A percentile compares a stretch with the other conserved stretches of the same genome.
These are phyloP conservation scores for Aspergillus diversus DNA, from an alignment of 495 filamentous ascomycete species.

Conservation along the genomic window DNA sequence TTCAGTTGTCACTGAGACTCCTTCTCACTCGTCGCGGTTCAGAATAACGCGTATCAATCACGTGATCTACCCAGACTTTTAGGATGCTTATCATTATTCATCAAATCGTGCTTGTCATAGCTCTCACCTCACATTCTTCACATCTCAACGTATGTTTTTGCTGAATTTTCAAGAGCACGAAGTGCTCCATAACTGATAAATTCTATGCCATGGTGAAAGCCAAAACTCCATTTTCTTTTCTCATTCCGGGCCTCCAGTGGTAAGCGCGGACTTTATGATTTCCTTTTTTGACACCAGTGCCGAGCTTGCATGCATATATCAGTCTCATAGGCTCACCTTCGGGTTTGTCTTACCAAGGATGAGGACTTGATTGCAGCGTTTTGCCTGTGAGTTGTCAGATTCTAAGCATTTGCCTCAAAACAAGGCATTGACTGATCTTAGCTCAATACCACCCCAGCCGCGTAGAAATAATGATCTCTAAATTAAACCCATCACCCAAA, in stretches of 20 bases:
- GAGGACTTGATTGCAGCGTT: conserved; percentile 5
- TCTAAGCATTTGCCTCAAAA: conserved; percentile 8
- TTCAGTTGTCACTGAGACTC: not conserved
- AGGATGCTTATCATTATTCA: too few relatives aligned
- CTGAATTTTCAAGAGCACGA: too few relatives aligned
- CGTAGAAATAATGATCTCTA: conserved; percentile 13
- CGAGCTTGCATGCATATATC: conserved; percentile 21
- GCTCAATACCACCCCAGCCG: conserved; percentile 9
- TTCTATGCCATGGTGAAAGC: too few relatives aligned
- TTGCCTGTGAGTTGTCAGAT: conserved; percentile 25
- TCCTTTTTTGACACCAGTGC: conserved; percentile 1
- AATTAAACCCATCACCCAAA: not conserved
- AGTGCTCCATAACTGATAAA: too few relatives aligned
- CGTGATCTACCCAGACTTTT: not conserved
- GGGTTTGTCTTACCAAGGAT: conserved; percentile 3
- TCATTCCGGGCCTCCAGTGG: not conserved
- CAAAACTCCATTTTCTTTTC: not conserved
- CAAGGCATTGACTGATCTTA: conserved; percentile 21
- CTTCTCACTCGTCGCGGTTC: not conserved
- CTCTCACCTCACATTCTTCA: too few relatives aligned
- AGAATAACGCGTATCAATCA: not conserved
- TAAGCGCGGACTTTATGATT: conserved; percentile 1
- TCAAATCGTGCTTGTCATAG: too few relatives aligned
- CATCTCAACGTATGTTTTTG: too few relatives aligned
- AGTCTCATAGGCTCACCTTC: conserved; percentile 11